A percentile compares a stretch with the other conserved stretches of the same genome.
These are phyloP conservation scores for Barnettozyma siamensis DNA, from an alignment of 805 yeast genomes.

Conservation along the genomic window DNA sequence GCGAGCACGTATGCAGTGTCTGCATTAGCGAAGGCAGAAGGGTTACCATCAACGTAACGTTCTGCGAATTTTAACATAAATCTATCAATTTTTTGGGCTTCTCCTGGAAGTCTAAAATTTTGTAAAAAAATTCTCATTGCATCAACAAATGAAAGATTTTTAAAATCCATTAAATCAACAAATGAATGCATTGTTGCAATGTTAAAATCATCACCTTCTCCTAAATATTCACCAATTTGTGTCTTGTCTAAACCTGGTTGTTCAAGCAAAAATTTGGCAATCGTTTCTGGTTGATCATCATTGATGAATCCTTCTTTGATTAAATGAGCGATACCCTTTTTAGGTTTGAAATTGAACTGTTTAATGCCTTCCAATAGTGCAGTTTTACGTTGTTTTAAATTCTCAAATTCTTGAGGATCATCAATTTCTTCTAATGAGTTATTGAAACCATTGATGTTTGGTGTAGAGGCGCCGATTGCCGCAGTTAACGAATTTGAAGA, in stretches of 20 bases:
- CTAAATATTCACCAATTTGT: conserved; percentile 84
- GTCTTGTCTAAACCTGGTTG: conserved; percentile 79
- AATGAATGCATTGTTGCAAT: conserved; percentile 88
- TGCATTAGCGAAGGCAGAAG: conserved; percentile 81
- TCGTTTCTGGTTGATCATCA: conserved; percentile 53
- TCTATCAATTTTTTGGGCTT: conserved; percentile 95
- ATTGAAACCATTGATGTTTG: conserved; percentile 1
- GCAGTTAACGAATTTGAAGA: conserved; percentile 15
- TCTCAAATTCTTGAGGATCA: conserved; percentile 82
- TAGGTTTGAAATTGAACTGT: conserved; percentile 80
- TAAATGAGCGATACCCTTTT: conserved; percentile 65
- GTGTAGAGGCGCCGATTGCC: too few relatives aligned
- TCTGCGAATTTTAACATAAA: conserved; percentile 96
- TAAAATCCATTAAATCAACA: conserved; percentile 82
- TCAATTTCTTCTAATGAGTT: conserved; percentile 40
- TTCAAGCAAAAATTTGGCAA: conserved; percentile 70
- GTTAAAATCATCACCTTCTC: conserved; percentile 78
- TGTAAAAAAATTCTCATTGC: conserved; percentile 84
- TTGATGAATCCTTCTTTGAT: conserved; percentile 57
- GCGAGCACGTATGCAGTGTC: conserved; percentile 91
- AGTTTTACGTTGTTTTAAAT: conserved; percentile 75
- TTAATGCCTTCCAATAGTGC: conserved; percentile 71
- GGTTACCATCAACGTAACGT: conserved; percentile 83
- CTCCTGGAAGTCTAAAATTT: conserved; percentile 92
- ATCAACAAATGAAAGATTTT: conserved; percentile 64